These are phyloP conservation scores for Cladorrhinum samala DNA, from an alignment of 495 filamentous ascomycete species.

Conservation along the genomic window DNA sequence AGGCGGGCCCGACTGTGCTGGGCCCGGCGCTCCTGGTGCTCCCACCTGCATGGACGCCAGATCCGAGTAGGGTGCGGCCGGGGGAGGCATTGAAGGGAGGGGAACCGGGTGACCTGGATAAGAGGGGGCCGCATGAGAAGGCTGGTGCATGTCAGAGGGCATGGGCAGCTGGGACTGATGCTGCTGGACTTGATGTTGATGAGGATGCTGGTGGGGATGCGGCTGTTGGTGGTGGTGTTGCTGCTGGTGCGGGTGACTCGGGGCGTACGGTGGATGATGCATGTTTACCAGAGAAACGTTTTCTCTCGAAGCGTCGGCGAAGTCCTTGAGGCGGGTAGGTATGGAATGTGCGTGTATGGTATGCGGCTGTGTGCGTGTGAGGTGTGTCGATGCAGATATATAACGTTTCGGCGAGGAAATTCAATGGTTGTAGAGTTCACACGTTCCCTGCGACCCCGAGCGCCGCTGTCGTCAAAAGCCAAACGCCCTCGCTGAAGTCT, in stretches of 20 bases:
- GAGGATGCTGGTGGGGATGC: not conserved
- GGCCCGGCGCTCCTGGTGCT: constrained; percentile 17
- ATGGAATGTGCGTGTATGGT: not conserved
- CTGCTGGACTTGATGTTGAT: constrained; percentile 20
- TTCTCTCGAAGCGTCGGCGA: constrained; percentile 5
- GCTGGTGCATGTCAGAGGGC: constrained; percentile 17
- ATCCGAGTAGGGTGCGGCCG: constrained; percentile 21
- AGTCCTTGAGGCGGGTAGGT: not conserved
- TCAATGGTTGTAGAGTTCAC: not conserved
- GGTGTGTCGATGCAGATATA: too few species aligned
- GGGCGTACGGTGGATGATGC: constrained; percentile 22
- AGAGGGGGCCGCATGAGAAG: constrained; percentile 7
- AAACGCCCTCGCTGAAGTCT: not conserved
- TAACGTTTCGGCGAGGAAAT: too few species aligned
- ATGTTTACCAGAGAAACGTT: constrained; percentile 6
- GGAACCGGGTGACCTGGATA: constrained; percentile 19
- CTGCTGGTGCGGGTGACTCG: constrained; percentile 3
- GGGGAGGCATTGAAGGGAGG: constrained; percentile 27
- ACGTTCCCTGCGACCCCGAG: too few species aligned
- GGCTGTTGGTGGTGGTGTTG: not conserved
- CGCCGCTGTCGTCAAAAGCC: not conserved
- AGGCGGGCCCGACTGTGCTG: too few species aligned
- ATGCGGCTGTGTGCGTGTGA: not conserved
- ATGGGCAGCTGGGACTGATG: constrained; percentile 13
- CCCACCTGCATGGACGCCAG: constrained; percentile 13